These are phyloP conservation scores for Cordyceps pruinosa DNA, from an alignment of 2,329 filamentous ascomycete genomes.

Conservation along the genomic window DNA sequence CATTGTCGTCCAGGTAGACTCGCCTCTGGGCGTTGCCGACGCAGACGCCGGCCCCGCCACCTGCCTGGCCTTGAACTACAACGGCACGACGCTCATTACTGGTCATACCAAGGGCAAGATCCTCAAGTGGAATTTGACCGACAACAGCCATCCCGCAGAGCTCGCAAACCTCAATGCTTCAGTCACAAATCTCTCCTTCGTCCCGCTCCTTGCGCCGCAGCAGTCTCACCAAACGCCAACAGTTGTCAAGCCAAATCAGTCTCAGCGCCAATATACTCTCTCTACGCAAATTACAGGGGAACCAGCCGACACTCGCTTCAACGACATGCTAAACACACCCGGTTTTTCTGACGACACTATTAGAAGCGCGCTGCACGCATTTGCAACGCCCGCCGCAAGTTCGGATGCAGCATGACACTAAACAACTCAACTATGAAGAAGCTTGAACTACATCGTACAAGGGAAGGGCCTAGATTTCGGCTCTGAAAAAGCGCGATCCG, in stretches of 20 bases:
- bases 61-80: slow-evolving; percentile 70
- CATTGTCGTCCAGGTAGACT: slow-evolving; percentile 49
- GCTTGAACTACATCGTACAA: too few species aligned
- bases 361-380: slow-evolving; percentile 42
- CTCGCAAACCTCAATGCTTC: slow-evolving; percentile 69
- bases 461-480: too few species aligned
- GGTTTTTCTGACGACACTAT: slow-evolving; percentile 43
- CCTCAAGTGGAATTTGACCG: slow-evolving; percentile 71
- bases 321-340: slow-evolving; percentile 36
- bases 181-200: slow-evolving; percentile 73
- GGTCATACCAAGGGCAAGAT: slow-evolving; percentile 77
- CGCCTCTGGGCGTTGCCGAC: slow-evolving; percentile 50
- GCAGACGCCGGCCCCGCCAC: slow-evolving; percentile 58
- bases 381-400: slow-evolving; percentile 29
- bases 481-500: too few species aligned
- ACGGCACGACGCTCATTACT: slow-evolving; percentile 71
- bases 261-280: slow-evolving; percentile 57
- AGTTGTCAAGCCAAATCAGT: slow-evolving; percentile 75
- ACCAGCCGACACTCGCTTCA: slow-evolving; percentile 33
- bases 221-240: slow-evolving; percentile 43
- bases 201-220: slow-evolving; percentile 44
- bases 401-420: slow-evolving; percentile 7
- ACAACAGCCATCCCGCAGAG: slow-evolving; percentile 59
- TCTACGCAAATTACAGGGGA: slow-evolving; percentile 54
- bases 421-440: too few species aligned